phyloP scores from a whole-genome alignment of 2,329 filamentous ascomycete genomes.

The Macrophomina tecta region DNA sequence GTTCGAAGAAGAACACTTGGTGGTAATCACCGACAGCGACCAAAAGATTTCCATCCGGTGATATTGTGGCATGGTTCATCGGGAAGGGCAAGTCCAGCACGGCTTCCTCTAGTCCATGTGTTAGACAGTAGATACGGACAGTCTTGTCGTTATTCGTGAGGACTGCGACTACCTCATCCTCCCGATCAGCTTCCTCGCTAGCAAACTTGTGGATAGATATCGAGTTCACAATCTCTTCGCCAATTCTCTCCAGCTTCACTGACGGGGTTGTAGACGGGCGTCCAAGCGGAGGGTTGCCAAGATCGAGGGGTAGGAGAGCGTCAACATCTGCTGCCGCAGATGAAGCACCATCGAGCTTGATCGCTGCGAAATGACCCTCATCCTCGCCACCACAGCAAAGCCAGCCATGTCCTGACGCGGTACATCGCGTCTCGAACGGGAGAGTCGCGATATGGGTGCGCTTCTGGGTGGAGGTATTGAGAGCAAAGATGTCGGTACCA shows the following conservation, averaged over 20 bases:
- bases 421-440: constrained; percentile 75
- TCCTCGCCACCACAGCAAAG: constrained; percentile 86
- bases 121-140: constrained; percentile 81
- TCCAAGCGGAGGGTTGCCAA: constrained; percentile 42
- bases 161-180: constrained; percentile 71
- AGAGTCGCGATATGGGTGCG: constrained; percentile 75
- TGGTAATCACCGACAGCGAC: constrained; percentile 88
- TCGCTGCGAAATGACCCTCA: constrained; percentile 83
- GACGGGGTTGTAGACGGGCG: constrained; percentile 44
- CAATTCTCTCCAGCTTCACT: constrained; percentile 64
- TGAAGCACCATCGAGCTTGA: constrained; percentile 62
- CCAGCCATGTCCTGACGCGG: constrained; percentile 86
- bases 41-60: constrained; percentile 81
- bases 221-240: constrained; percentile 70
- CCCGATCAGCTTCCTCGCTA: constrained; percentile 45
- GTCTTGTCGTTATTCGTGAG: constrained; percentile 92
- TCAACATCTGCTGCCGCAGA: constrained; percentile 59
- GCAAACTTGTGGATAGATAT: constrained; percentile 66
- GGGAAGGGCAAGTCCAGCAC: constrained; percentile 78
- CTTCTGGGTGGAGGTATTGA: constrained; percentile 72
- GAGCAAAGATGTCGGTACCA: constrained; percentile 64
- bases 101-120: constrained; percentile 70
- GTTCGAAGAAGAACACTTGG: constrained; percentile 80
- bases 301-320: constrained; percentile 61
- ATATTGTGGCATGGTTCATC: constrained; percentile 94